phyloP scores from a whole-genome alignment of 495 filamentous ascomycete species.

The Xylaria grammica region DNA sequence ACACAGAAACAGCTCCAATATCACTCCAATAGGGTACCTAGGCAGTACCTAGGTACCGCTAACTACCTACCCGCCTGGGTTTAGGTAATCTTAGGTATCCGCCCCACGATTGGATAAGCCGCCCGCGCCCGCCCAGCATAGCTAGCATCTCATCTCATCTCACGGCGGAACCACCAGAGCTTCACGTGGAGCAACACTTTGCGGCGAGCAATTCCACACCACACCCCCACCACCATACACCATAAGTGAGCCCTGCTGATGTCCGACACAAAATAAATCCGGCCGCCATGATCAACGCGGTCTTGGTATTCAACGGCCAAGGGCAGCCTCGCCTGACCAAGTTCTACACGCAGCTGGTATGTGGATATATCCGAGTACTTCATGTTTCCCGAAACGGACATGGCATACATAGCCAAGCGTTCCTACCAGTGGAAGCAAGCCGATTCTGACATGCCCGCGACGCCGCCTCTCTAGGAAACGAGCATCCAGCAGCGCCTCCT shows the following conservation, averaged over 20 bases:
- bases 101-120: constrained; percentile 3
- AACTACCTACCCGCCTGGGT: no score
- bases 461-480: constrained; percentile 69
- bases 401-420: neutral
- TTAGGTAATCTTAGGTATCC: neutral
- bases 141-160: no score
- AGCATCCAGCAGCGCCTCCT: constrained; percentile 95
- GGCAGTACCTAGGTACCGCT: constrained; percentile 1
- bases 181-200: neutral
- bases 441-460: constrained; percentile 18
- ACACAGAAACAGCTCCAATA: no score
- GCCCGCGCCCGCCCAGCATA: no score
- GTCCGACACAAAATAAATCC: neutral
- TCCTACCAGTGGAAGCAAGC: constrained; percentile 7
- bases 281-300: constrained; percentile 95
- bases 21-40: neutral
- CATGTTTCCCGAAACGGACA: neutral
- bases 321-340: constrained; percentile 96
- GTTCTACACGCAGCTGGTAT: constrained; percentile 97
- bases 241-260: no score
- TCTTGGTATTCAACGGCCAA: constrained; percentile 98
- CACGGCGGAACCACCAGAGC: constrained; percentile 10
- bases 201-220: constrained; percentile 12
- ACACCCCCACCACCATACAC: neutral
- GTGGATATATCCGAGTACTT: constrained; percentile 30